These are phyloP conservation scores for Karstenula rhodostoma DNA, from an alignment of 2,329 filamentous ascomycete genomes.

Conservation along the genomic window DNA sequence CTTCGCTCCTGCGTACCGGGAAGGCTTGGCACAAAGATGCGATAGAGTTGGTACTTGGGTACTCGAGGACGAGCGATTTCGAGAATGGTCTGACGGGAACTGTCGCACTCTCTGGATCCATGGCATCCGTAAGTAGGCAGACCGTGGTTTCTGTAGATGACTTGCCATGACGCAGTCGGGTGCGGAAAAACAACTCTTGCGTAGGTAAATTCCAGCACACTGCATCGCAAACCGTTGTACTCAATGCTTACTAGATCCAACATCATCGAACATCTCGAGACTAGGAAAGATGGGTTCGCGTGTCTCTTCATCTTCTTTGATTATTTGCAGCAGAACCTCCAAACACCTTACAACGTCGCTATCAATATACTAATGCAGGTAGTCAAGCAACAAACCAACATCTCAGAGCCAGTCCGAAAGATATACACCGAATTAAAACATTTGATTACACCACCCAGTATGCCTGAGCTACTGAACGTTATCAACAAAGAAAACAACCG, in stretches of 20 bases:
- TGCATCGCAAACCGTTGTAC: not conserved
- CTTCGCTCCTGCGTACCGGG: not conserved
- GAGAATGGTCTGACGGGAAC: not conserved
- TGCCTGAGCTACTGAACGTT: not conserved
- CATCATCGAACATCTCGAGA: constrained; percentile 13
- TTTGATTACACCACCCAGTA: not conserved
- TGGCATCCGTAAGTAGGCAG: not conserved
- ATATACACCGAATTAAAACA: not conserved
- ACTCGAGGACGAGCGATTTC: not conserved
- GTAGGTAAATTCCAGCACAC: not conserved
- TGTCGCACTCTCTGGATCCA: not conserved
- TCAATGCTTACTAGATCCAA: constrained; percentile 6
- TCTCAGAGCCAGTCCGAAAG: constrained; percentile 3
- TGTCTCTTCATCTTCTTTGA: constrained; percentile 14
- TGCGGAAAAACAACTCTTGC: constrained; percentile 1
- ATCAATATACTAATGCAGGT: constrained; percentile 9
- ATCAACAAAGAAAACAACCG: not conserved
- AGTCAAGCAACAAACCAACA: not conserved
- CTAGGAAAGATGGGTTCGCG: not conserved
- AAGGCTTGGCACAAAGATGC: not conserved
- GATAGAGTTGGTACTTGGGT: constrained; percentile 2
- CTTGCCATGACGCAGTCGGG: not conserved
- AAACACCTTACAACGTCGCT: constrained; percentile 5
- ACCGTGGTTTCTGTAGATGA: no score
- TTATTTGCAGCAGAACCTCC: not conserved